A percentile compares a stretch with the other conserved stretches of the same genome.
These are phyloP conservation scores for Aspergillus cavernicola DNA, from an alignment of 495 filamentous ascomycete genomes.

Conservation along the genomic window DNA sequence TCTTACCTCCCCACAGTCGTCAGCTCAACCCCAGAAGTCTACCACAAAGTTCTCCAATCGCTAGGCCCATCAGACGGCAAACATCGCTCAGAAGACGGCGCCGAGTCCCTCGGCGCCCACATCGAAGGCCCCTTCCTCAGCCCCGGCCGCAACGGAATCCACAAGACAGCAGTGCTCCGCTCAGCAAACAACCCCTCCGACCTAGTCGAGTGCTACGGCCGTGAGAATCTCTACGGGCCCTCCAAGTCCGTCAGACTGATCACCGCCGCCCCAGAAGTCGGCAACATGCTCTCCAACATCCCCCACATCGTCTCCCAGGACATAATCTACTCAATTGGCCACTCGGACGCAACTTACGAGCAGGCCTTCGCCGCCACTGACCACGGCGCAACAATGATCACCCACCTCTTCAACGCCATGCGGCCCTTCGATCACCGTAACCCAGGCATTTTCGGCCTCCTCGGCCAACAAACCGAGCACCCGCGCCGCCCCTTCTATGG, in stretches of 20 bases:
- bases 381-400: constrained; percentile 78
- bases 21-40: constrained; percentile 65
- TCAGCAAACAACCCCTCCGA: constrained; percentile 48
- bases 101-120: constrained; percentile 80
- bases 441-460: constrained; percentile 76
- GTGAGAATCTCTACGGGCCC: constrained; percentile 47
- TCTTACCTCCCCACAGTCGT: constrained; percentile 75
- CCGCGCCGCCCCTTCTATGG: constrained; percentile 51
- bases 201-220: constrained; percentile 66
- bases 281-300: constrained; percentile 59
- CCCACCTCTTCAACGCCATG: constrained; percentile 91
- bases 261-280: constrained; percentile 76
- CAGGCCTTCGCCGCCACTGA: constrained; percentile 61
- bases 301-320: constrained; percentile 52
- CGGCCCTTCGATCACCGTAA: constrained; percentile 78
- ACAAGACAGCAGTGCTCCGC: constrained; percentile 64
- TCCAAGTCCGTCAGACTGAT: constrained; percentile 61
- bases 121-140: constrained; percentile 81
- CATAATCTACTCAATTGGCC: constrained; percentile 74
- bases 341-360: constrained; percentile 76
- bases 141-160: constrained; percentile 66
- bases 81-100: constrained; percentile 52
- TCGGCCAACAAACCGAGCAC: constrained; percentile 46
- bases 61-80: constrained; percentile 61
- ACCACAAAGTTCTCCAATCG: constrained; percentile 64